Conservation (phyloP, 306 rosid genomes). For the Trifolium fragiferum region DNA sequence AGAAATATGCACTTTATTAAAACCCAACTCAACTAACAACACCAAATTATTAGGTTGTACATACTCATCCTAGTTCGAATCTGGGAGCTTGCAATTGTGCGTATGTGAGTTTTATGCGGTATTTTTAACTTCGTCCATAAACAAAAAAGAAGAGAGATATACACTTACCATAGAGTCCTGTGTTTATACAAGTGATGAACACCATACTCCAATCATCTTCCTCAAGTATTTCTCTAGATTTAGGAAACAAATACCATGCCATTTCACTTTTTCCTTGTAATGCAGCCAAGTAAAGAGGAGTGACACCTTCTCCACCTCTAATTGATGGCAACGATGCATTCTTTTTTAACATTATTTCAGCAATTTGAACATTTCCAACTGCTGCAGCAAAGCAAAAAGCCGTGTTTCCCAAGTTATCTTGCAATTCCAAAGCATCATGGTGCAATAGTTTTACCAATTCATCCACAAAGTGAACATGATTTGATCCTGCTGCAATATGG, state of each 20-base stretch:
- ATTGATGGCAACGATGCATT: conserved; percentile 32
- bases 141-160: too few species aligned
- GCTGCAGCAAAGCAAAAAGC: conserved; percentile 54
- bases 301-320: conserved; percentile 39
- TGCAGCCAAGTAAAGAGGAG: conserved; percentile 48
- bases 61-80: too few species aligned
- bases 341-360: conserved; percentile 33
- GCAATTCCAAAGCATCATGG: conserved; percentile 30
- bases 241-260: conserved; percentile 31
- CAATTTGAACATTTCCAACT: conserved; percentile 39
- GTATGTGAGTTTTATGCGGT: too few species aligned
- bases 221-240: not conserved
- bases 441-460: conserved; percentile 36
- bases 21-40: too few species aligned
- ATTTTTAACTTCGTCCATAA: too few species aligned
- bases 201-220: conserved; percentile 23
- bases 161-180: conserved; percentile 46
- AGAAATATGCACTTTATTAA: too few species aligned
- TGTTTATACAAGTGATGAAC: conserved; percentile 33
- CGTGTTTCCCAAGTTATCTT: conserved; percentile 37
- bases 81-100: too few species aligned
- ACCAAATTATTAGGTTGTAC: too few species aligned
- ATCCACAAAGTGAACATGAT: conserved; percentile 43
- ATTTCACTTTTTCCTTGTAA: conserved; percentile 45
- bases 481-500: conserved; percentile 50